Base-by-base conservation (phyloP, 441 rosid species). In the Adansonia madagascariensis region DNA sequence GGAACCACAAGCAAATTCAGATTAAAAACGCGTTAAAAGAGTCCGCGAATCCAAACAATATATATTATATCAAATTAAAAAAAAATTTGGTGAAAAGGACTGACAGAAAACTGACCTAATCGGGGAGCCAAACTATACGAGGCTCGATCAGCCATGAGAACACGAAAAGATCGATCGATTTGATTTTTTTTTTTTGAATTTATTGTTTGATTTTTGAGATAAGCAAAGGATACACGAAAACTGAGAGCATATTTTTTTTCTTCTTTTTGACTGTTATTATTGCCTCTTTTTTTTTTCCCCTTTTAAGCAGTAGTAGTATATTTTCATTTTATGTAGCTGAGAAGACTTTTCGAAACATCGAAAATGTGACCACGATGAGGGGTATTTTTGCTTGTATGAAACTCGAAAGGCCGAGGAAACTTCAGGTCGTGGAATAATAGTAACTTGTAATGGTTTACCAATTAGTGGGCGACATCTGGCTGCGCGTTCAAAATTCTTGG, bases 101-200 rank as follows among this genome's bases (percentile, higher is more conserved):
- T 5, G 57, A 71, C 59, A 4, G 66, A 24, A 75, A 17, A 43
- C 79, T 84, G 76, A 92, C 97, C 97, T 88, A 91, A 83, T 78
- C 86, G 95, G 79, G 89, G 91, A 62, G 81, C 85, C 53, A 86
- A 83, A 41, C 82, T 88, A 73, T 83, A 85, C 62, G 93, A 89
- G 80, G 85, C 89, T 7, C 84, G 97, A 91, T 86, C 91, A 83
- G 89, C 92, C 97, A 91, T 91, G 81, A 65, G 73, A 43, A 50
- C 56, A 9, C 50, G 81, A 80, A 47, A 75, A 70, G 80, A 70
- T 77, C 41, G 72, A 73, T 68, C 76, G 59, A 43, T 62, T 74
- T 69, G 59, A 70, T 53, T 3, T 67, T 75, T 8, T 3, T 8
- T 61, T 35, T 49, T 20, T 60, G 5, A 27, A 76, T 18, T 77